Evolutionary conservation across 768 basidiomycete species (phyloP).

Genomic region (Pholiota molesta): DNA sequence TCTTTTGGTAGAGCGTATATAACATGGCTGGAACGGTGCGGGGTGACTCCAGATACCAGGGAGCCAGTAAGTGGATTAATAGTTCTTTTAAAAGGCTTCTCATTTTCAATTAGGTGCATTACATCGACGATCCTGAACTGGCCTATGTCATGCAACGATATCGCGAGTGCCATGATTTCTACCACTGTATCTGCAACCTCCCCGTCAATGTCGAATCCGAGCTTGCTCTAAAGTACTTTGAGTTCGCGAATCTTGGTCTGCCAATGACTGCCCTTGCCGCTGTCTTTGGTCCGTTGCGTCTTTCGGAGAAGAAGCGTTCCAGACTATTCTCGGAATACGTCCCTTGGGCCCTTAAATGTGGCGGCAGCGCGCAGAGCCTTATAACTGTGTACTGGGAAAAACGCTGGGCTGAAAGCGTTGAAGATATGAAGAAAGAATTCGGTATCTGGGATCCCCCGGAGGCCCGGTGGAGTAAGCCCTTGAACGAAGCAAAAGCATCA

Average conservation of each 20-base stretch:
- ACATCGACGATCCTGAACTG: conserved; percentile 92
- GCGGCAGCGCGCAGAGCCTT: conserved; percentile 70
- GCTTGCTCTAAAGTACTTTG: conserved; percentile 92
- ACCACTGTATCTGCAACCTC: conserved; percentile 88
- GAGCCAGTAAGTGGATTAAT: conserved; percentile 64
- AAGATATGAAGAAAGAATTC: conserved; percentile 82
- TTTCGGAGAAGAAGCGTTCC: conserved; percentile 56
- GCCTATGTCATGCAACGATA: conserved; percentile 99
- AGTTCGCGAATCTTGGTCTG: conserved; percentile 88
- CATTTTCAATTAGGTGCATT: conserved; percentile 70
- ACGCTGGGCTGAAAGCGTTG: conserved; percentile 83
- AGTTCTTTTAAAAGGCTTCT: neutral
- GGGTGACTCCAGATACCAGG: conserved; percentile 92
- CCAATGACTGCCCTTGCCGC: conserved; percentile 87
- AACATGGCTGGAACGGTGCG: conserved; percentile 87
- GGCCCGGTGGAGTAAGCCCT: conserved; percentile 67
- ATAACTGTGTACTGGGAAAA: conserved; percentile 97
- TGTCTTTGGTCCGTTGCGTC: conserved; percentile 74
- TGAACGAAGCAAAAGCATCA: conserved; percentile 63
- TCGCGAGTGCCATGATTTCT: conserved; percentile 97
- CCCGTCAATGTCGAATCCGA: conserved; percentile 92
- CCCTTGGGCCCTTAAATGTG: conserved; percentile 91
- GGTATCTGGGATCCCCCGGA: conserved; percentile 85
- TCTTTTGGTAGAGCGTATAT: conserved; percentile 87
- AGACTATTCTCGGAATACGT: conserved; percentile 80